Percentiles rank a stretch among this genome's conserved stretches.
Conservation (phyloP, 2,329 filamentous ascomycete genomes). For the Clonostachys rosea region DNA sequence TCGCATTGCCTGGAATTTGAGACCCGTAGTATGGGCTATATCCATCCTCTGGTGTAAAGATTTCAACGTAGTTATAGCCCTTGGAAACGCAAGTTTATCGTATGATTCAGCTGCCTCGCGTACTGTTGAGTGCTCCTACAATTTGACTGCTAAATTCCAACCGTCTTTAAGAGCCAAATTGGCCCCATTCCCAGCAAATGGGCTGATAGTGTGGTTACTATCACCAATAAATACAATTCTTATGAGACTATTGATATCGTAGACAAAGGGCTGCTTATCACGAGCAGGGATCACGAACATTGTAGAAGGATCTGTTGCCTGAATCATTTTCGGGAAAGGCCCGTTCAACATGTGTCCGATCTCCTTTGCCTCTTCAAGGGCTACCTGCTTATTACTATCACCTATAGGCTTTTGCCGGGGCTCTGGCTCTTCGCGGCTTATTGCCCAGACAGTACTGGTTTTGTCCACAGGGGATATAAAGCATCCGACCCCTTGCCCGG, state of each 20-base stretch:
- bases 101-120: no score
- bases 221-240: constrained; percentile 38
- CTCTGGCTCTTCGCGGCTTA: constrained; percentile 24
- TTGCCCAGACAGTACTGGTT: constrained; percentile 31
- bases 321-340: constrained; percentile 32
- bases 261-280: constrained; percentile 37
- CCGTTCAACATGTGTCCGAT: constrained; percentile 24
- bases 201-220: constrained; percentile 42
- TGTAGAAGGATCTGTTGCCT: constrained; percentile 27
- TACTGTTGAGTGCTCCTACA: constrained; percentile 12
- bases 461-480: constrained; percentile 39
- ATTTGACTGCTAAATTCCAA: constrained; percentile 34
- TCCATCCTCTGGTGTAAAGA: no score
- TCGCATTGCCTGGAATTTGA: not conserved
- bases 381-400: constrained; percentile 10
- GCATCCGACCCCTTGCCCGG: constrained; percentile 29
- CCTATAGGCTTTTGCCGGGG: constrained; percentile 6
- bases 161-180: constrained; percentile 41
- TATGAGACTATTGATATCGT: constrained; percentile 12
- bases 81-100: no score
- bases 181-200: constrained; percentile 43
- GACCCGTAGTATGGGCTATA: no score
- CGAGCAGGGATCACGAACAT: constrained; percentile 30
- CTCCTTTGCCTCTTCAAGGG: constrained; percentile 6
- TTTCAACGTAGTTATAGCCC: no score